Evolutionary conservation across 176 grass and related monocot species (phyloP).

Genomic region (Guadua angustifolia): DNA sequence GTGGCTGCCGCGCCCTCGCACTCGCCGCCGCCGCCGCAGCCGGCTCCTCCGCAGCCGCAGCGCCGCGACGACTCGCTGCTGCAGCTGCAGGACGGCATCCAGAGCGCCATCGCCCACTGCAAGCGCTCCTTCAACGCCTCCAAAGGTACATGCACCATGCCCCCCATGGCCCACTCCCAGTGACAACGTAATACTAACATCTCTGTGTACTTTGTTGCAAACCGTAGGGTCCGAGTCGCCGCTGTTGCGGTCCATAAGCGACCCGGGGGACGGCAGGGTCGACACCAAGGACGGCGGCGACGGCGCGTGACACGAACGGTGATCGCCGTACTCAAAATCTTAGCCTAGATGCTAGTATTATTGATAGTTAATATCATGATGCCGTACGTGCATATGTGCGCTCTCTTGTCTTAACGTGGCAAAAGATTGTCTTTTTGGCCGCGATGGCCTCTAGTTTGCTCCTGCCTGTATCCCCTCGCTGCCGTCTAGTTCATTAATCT

Average conservation of each 20-base stretch:
- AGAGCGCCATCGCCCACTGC: slow-evolving; percentile 97
- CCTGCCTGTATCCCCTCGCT: slow-evolving; percentile 20
- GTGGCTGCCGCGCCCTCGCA: slow-evolving; percentile 55
- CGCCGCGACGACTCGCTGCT: slow-evolving; percentile 86
- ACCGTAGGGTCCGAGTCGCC: slow-evolving; percentile 65
- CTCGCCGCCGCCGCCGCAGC: background rate
- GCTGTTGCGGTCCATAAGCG: slow-evolving; percentile 60
- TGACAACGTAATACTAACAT: background rate
- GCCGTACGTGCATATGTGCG: slow-evolving; percentile 27
- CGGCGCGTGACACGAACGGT: slow-evolving; percentile 29
- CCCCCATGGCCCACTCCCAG: background rate
- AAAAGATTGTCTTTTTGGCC: slow-evolving; percentile 42
- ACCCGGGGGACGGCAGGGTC: slow-evolving; percentile 44
- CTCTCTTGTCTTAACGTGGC: slow-evolving; percentile 24
- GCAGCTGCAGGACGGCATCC: slow-evolving; percentile 88
- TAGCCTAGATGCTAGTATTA: slow-evolving; percentile 26
- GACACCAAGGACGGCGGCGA: slow-evolving; percentile 50
- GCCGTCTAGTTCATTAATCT: slow-evolving; percentile 17
- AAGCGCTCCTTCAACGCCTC: slow-evolving; percentile 86
- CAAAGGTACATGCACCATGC: slow-evolving; percentile 44
- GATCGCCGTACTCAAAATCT: slow-evolving; percentile 33
- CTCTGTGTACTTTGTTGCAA: background rate
- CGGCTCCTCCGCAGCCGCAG: slow-evolving; percentile 31
- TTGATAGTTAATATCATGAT: slow-evolving; percentile 8
- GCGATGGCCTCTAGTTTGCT: slow-evolving; percentile 14